Conservation (phyloP, 2,329 filamentous ascomycete genomes). For the Fusarium oxysporum region DNA sequence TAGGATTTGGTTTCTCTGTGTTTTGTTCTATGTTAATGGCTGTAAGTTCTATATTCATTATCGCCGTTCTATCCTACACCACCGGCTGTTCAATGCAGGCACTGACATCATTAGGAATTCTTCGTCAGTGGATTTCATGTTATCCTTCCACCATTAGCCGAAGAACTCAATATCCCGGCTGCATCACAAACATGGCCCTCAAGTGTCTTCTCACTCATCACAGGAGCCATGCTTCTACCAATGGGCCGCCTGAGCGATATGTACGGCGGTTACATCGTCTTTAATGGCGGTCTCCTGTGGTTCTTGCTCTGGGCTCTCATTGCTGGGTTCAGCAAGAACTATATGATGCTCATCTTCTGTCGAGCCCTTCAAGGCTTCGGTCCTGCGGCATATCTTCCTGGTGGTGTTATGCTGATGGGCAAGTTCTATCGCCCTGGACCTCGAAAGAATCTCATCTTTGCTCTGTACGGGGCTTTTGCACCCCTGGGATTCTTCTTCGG, state of each 20-base stretch:
- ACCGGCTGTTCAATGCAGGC: neutral
- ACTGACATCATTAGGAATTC: constrained; percentile 39
- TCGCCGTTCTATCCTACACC: neutral
- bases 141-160: constrained; percentile 73
- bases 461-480: constrained; percentile 68
- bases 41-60: constrained; percentile 20
- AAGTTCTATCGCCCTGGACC: constrained; percentile 76
- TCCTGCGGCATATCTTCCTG: constrained; percentile 77
- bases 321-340: constrained; percentile 75
- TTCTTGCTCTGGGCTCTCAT: constrained; percentile 76
- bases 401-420: constrained; percentile 76
- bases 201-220: constrained; percentile 69
- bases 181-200: constrained; percentile 72
- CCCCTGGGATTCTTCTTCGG: constrained; percentile 71
- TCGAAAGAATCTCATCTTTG: constrained; percentile 75
- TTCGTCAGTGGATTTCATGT: constrained; percentile 46
- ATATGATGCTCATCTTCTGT: constrained; percentile 78
- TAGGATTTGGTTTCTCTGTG: constrained; percentile 40
- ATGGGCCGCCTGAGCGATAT: constrained; percentile 72
- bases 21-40: constrained; percentile 44
- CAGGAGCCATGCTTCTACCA: constrained; percentile 70
- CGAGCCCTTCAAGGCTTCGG: constrained; percentile 81
- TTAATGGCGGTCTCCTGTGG: constrained; percentile 71
- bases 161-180: constrained; percentile 72
- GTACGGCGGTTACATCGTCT: constrained; percentile 71